phyloP scores from a whole-genome alignment of 306 rosid genomes.

The Vigna angularis region DNA sequence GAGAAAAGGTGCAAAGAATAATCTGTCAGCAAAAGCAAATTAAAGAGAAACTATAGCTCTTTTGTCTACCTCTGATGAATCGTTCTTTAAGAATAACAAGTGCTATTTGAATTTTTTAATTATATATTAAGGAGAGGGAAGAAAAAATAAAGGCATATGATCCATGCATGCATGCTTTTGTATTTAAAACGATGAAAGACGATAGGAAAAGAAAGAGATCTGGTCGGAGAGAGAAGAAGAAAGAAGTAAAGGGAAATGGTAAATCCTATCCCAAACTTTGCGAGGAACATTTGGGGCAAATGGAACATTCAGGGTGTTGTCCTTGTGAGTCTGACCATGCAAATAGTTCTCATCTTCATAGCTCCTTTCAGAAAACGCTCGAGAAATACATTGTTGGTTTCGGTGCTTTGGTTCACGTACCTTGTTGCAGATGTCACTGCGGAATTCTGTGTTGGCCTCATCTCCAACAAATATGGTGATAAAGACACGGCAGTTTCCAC shows the following conservation, averaged over 20 bases:
- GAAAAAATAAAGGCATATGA: not conserved
- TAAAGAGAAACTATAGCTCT: not conserved
- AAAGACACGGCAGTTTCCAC: not conserved
- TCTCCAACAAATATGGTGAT: constrained; percentile 35
- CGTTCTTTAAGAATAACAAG: not conserved
- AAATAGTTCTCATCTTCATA: constrained; percentile 4
- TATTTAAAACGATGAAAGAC: not conserved
- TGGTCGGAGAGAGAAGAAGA: not conserved
- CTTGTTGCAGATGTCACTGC: constrained; percentile 26
- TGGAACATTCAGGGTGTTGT: constrained; percentile 10
- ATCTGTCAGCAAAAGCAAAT: not conserved
- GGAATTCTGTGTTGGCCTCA: constrained; percentile 21
- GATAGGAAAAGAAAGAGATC: not conserved
- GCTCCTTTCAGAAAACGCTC: constrained; percentile 22
- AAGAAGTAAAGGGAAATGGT: constrained; percentile 4
- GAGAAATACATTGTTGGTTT: not conserved
- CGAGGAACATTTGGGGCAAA: not conserved
- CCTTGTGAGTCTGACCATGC: not conserved
- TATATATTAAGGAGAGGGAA: not conserved
- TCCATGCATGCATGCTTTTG: not conserved
- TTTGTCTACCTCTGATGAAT: not conserved
- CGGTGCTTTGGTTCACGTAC: not conserved
- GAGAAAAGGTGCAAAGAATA: not conserved
- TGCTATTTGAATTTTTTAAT: too few species aligned
- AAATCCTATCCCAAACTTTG: constrained; percentile 12